Evolutionary conservation across 2,329 filamentous ascomycete genomes (phyloP).

Genomic region (Monosporascus sp.): DNA sequence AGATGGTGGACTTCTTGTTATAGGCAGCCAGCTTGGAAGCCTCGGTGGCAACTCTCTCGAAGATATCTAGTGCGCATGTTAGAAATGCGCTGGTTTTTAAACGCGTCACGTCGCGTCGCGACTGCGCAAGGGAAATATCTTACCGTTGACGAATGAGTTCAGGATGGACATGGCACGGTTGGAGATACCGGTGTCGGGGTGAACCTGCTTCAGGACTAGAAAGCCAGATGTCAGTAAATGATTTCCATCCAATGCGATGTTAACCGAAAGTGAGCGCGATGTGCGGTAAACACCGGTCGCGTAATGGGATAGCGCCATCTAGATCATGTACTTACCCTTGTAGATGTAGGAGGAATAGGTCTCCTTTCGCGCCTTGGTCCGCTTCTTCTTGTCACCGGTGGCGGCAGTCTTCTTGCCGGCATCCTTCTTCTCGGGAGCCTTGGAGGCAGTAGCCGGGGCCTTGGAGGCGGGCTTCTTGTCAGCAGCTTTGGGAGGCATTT

Average conservation of each 20-base stretch:
- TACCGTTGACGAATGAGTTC: conserved; percentile 99
- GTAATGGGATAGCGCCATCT: conserved; percentile 2
- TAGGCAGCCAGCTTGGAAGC: conserved; percentile 98
- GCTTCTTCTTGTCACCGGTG: conserved; percentile 99
- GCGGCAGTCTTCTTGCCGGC: conserved; percentile 99
- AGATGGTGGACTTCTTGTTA: conserved; percentile 99
- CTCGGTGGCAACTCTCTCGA: conserved; percentile 98
- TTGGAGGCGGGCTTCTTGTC: conserved; percentile 99
- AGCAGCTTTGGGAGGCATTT: conserved; percentile 97
- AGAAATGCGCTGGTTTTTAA: conserved; percentile 10
- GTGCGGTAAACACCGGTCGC: neutral
- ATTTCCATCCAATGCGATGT: no score
- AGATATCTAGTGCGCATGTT: conserved; percentile 67
- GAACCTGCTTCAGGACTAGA: conserved; percentile 97
- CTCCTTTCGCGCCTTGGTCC: conserved; percentile 99
- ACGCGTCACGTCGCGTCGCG: neutral
- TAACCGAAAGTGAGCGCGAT: neutral
- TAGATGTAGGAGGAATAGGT: conserved; percentile 99
- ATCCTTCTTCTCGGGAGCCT: conserved; percentile 92
- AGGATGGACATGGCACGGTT: conserved; percentile 99
- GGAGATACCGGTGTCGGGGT: conserved; percentile 99
- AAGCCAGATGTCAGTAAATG: conserved; percentile 23
- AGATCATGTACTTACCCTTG: conserved; percentile 67
- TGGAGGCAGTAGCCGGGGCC: conserved; percentile 72
- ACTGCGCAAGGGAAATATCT: conserved; percentile 26